Conservation (phyloP, 495 filamentous ascomycete species). For the Usnea hakonensis region DNA sequence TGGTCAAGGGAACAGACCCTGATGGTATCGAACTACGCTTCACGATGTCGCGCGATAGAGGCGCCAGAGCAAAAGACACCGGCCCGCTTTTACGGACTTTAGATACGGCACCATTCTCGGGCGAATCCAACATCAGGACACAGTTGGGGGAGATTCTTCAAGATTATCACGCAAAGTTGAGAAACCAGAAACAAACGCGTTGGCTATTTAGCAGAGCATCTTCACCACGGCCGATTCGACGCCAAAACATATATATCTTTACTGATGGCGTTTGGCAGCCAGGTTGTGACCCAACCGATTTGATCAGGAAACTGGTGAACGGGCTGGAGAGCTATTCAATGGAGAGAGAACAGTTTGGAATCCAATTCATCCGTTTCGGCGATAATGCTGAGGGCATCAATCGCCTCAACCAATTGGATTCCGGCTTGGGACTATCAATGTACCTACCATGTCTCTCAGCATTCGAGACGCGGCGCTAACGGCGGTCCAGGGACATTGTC, state of each 20-base stretch:
- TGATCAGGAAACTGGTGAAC: slow-evolving; percentile 25
- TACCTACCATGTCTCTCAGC: neutral
- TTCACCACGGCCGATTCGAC: neutral
- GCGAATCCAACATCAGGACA: slow-evolving; percentile 19
- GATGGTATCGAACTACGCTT: slow-evolving; percentile 34
- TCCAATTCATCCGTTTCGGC: slow-evolving; percentile 40
- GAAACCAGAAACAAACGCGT: neutral
- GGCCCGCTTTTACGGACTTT: slow-evolving; percentile 14
- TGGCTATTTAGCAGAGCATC: neutral
- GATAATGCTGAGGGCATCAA: slow-evolving; percentile 24
- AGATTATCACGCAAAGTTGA: slow-evolving; percentile 11
- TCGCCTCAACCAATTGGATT: slow-evolving; percentile 29
- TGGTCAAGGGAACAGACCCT: slow-evolving; percentile 28
- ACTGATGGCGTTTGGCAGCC: slow-evolving; percentile 36
- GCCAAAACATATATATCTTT: slow-evolving; percentile 34
- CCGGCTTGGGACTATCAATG: slow-evolving; percentile 1
- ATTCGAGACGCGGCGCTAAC: neutral
- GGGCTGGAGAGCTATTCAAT: slow-evolving; percentile 17
- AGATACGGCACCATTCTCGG: neutral
- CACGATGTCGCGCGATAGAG: slow-evolving; percentile 17
- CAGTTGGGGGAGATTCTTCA: slow-evolving; percentile 2
- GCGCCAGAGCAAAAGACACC: neutral
- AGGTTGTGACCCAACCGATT: slow-evolving; percentile 15
- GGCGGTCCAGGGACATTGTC: slow-evolving; percentile 28
- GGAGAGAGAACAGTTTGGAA: slow-evolving; percentile 25